phyloP scores from a whole-genome alignment of 805 yeast genomes.

The Wickerhamiella vanderwaltii region DNA sequence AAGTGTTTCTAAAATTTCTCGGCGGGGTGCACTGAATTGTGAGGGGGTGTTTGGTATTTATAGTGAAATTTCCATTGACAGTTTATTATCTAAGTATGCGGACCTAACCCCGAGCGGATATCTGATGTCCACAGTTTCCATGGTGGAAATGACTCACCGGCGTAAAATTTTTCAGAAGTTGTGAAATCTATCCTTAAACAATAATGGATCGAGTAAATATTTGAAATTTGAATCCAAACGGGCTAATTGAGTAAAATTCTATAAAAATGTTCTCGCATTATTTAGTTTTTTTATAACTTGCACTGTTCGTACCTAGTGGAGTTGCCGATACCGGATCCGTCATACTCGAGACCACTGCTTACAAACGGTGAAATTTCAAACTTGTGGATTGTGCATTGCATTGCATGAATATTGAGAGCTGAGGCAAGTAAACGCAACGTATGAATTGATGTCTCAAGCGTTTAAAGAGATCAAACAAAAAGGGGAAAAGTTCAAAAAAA shows the following conservation, averaged over 20 bases:
- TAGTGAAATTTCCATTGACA: slow-evolving; percentile 9
- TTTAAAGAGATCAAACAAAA: too few relatives aligned
- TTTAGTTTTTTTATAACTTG: too few relatives aligned
- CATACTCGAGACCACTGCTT: background rate
- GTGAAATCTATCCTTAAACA: too few relatives aligned
- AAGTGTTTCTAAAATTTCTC: slow-evolving; percentile 5
- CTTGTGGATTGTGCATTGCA: slow-evolving; percentile 1
- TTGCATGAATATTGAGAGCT: too few relatives aligned
- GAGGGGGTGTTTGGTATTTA: slow-evolving; percentile 4
- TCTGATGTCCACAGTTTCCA: slow-evolving; percentile 1
- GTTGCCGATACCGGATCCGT: slow-evolving; percentile 4
- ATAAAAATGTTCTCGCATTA: too few relatives aligned
- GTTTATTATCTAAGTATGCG: slow-evolving; percentile 1
- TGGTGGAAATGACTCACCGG: slow-evolving; percentile 5
- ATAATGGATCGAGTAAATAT: too few relatives aligned
- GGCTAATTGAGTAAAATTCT: too few relatives aligned
- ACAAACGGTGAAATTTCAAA: slow-evolving; percentile 3
- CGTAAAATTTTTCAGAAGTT: slow-evolving; percentile 15
- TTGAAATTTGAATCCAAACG: too few relatives aligned
- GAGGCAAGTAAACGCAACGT: too few relatives aligned
- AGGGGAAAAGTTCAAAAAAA: too few relatives aligned
- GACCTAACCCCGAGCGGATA: slow-evolving; percentile 7
- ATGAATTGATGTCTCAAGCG: too few relatives aligned
- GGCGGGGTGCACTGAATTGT: slow-evolving; percentile 9
- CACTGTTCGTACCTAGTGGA: too few relatives aligned